Percentiles rank a stretch among this genome's conserved stretches.
These are phyloP conservation scores for Dunaliella salina DNA, from an alignment of 163 green algal species.

Conservation along the genomic window DNA sequence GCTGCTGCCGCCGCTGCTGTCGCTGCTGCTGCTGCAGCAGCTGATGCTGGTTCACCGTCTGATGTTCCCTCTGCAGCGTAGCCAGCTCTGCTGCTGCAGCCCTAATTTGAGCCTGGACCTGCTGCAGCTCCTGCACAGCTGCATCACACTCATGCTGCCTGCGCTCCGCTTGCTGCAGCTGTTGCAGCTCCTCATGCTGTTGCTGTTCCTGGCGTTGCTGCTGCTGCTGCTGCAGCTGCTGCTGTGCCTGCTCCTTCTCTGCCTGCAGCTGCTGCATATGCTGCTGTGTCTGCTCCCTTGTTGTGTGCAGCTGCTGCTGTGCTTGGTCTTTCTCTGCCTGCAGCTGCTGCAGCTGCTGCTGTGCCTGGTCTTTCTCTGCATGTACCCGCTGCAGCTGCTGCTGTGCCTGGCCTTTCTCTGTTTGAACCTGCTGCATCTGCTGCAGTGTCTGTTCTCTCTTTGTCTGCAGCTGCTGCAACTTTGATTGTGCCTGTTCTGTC, in stretches of 20 bases:
- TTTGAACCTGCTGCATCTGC: too few relatives aligned
- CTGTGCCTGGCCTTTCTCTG: too few relatives aligned
- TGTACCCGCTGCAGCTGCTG: too few relatives aligned
- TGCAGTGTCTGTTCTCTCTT: too few relatives aligned
- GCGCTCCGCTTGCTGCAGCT: not conserved
- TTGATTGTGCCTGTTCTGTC: too few relatives aligned
- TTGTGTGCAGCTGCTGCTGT: not conserved
- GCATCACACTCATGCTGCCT: not conserved
- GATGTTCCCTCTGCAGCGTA: not conserved
- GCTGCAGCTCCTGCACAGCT: not conserved
- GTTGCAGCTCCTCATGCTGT: not conserved
- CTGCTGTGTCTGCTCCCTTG: too few relatives aligned
- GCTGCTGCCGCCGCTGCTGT: not conserved
- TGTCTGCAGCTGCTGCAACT: too few relatives aligned
- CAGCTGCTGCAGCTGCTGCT: too few relatives aligned
- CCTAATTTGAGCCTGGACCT: not conserved
- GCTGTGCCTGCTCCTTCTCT: not conserved
- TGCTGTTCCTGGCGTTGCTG: not conserved
- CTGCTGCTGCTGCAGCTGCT: not conserved
- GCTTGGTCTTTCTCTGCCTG: too few relatives aligned
- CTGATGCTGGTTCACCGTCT: not conserved
- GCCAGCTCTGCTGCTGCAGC: too few relatives aligned
- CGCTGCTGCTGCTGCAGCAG: conserved; percentile 3
- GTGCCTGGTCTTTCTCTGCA: too few relatives aligned
- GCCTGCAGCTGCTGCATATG: not conserved